Conservation (phyloP, 2,329 filamentous ascomycete species). For the Alternaria conjuncta region DNA sequence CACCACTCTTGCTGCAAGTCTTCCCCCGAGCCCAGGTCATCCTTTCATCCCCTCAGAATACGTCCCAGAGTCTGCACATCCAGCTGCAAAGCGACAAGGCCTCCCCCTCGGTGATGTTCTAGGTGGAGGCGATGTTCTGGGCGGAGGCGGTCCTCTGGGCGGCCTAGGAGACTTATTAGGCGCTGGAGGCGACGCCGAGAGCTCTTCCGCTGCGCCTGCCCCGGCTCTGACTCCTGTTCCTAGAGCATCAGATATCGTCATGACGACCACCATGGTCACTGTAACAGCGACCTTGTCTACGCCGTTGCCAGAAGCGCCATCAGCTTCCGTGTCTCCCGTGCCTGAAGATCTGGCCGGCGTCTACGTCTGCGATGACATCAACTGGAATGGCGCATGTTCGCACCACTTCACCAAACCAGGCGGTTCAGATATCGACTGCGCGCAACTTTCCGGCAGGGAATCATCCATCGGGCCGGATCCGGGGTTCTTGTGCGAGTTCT, state of each 20-base stretch:
- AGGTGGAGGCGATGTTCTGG: background rate
- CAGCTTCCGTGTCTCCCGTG: background rate
- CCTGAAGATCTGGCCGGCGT: background rate
- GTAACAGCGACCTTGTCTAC: background rate
- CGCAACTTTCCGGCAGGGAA: slow-evolving; percentile 19
- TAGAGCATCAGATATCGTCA: background rate
- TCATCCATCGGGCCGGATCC: slow-evolving; percentile 30
- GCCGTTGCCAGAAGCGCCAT: slow-evolving; percentile 2
- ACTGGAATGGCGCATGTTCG: slow-evolving; percentile 31
- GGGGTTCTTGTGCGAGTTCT: slow-evolving; percentile 36
- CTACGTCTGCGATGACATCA: slow-evolving; percentile 28
- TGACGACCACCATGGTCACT: background rate
- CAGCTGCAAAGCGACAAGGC: background rate
- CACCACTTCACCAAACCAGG: slow-evolving; percentile 18
- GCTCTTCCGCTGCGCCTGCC: background rate
- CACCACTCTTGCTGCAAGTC: slow-evolving; percentile 1
- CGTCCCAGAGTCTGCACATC: background rate
- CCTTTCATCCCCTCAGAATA: background rate
- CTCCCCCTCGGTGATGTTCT: background rate
- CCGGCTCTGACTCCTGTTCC: background rate
- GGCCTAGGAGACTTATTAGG: background rate
- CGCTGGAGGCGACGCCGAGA: background rate
- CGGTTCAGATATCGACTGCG: slow-evolving; percentile 19
- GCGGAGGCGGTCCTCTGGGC: background rate
- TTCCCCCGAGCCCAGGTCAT: background rate